Conservation (phyloP, 805 yeast species). For the Barnettozyma salicaria region DNA sequence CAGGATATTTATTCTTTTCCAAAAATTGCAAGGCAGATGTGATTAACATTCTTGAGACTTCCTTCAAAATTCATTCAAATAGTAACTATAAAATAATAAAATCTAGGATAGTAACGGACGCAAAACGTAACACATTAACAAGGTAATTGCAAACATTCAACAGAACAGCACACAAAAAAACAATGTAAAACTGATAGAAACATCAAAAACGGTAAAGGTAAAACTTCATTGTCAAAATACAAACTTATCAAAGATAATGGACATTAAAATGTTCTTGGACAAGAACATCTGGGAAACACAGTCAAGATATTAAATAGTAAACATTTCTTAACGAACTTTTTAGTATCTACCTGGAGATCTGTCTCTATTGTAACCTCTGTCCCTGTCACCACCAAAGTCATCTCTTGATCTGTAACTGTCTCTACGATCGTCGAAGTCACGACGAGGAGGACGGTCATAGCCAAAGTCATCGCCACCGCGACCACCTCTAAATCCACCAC, state of each 20-base stretch:
- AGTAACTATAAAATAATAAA: conserved; percentile 6
- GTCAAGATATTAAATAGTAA: too few species aligned
- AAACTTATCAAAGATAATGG: too few species aligned
- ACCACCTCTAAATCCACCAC: conserved; percentile 6
- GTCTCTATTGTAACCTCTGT: conserved; percentile 49
- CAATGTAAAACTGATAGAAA: too few species aligned
- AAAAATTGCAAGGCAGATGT: too few species aligned
- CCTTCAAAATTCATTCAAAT: conserved; percentile 8
- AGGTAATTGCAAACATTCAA: neutral
- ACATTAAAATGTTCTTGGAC: too few species aligned
- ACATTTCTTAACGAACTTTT: conserved; percentile 8
- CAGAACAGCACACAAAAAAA: neutral
- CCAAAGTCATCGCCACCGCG: conserved; percentile 7
- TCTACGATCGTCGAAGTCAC: conserved; percentile 11
- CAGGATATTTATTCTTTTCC: too few species aligned
- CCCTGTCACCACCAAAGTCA: conserved; percentile 33
- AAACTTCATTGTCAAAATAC: too few species aligned
- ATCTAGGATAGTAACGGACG: conserved; percentile 1
- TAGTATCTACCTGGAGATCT: conserved; percentile 75
- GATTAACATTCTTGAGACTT: neutral
- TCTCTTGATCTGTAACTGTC: conserved; percentile 30
- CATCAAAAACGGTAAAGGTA: too few species aligned
- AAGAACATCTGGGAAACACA: too few species aligned
- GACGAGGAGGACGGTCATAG: conserved; percentile 13
- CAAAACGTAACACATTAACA: neutral